Percentiles rank a stretch among this genome's conserved stretches.
These are phyloP conservation scores for Psophocarpus tetragonolobus DNA, from an alignment of 306 rosid genomes.

Conservation along the genomic window DNA sequence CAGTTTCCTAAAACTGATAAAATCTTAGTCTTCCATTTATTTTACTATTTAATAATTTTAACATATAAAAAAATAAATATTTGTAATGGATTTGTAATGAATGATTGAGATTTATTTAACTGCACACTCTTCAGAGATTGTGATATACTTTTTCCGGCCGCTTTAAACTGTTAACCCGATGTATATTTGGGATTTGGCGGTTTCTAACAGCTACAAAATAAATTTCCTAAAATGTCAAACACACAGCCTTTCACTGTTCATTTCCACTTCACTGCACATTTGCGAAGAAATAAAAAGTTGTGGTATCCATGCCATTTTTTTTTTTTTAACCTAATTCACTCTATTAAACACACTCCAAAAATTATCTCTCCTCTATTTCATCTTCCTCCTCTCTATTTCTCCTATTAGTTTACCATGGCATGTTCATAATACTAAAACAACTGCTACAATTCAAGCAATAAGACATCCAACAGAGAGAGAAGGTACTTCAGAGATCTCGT, in stretches of 20 bases:
- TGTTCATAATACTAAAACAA: slow-evolving; percentile 4
- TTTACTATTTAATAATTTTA: no score
- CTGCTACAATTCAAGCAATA: neutral
- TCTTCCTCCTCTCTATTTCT: neutral
- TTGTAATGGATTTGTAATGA: no score
- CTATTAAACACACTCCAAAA: neutral
- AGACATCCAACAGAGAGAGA: slow-evolving; percentile 12
- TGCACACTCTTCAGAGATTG: no score
- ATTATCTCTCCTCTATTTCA: neutral
- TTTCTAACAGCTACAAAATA: neutral
- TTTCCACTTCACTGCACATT: neutral
- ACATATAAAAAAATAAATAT: no score
- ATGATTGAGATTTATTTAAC: no score
- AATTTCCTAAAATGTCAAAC: neutral
- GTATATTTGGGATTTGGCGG: no score
- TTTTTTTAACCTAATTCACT: neutral
- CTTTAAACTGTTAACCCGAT: neutral
- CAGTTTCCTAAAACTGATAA: no score
- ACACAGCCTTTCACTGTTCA: neutral
- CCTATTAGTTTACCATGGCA: neutral
- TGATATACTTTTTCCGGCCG: neutral
- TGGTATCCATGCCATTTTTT: neutral
- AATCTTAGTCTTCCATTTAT: no score
- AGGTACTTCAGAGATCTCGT: slow-evolving; percentile 80
- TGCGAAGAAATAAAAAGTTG: neutral